Conservation (phyloP, 2,329 filamentous ascomycete species). For the Arthroderma sp. region DNA sequence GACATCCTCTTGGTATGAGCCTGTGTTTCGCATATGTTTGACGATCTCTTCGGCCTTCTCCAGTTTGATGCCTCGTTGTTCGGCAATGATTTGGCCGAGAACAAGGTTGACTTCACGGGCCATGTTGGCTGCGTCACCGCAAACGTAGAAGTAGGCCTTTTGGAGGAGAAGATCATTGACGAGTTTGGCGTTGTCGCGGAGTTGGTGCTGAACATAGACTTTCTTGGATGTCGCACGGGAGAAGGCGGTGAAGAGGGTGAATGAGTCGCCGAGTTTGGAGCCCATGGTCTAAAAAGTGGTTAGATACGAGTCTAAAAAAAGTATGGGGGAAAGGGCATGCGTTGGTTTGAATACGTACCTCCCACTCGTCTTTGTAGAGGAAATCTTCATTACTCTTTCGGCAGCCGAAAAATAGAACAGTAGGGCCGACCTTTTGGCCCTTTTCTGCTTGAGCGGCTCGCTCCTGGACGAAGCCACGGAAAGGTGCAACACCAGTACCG, state of each 20-base stretch:
- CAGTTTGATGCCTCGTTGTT: constrained; percentile 68
- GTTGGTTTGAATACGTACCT: constrained; percentile 46
- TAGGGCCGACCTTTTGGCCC: constrained; percentile 73
- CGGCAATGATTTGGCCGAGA: constrained; percentile 74
- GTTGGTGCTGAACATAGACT: constrained; percentile 89
- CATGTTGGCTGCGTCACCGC: constrained; percentile 96
- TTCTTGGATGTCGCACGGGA: constrained; percentile 80
- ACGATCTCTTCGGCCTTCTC: constrained; percentile 90
- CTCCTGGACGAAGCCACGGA: constrained; percentile 91
- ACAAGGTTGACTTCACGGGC: constrained; percentile 81
- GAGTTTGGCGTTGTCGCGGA: constrained; percentile 70
- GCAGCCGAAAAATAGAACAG: constrained; percentile 90
- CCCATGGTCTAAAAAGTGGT: constrained; percentile 55
- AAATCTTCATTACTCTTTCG: constrained; percentile 80
- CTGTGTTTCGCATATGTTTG: constrained; percentile 87
- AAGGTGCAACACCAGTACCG: constrained; percentile 86
- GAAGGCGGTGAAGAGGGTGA: constrained; percentile 85
- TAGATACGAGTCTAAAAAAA: not conserved
- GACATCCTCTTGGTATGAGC: constrained; percentile 84
- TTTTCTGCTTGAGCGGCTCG: constrained; percentile 68
- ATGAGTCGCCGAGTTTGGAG: constrained; percentile 69
- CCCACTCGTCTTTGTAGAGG: constrained; percentile 81
- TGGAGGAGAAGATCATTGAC: constrained; percentile 75
- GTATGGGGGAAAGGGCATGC: too few species aligned
- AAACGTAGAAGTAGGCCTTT: constrained; percentile 92